These are phyloP conservation scores for Talaromyces ruber DNA, from an alignment of 495 filamentous ascomycete species.

Conservation along the genomic window DNA sequence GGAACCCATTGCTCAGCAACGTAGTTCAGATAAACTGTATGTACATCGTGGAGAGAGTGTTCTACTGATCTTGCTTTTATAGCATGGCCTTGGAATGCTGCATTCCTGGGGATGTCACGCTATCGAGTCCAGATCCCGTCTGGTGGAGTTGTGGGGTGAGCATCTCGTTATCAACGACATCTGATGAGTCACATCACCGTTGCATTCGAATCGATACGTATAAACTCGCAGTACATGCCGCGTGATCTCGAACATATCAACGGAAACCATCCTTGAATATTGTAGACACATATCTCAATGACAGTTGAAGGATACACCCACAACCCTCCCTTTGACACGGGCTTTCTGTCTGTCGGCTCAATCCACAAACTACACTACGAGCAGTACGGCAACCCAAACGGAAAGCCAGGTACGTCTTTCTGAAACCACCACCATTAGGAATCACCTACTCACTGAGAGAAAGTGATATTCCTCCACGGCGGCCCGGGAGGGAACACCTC, in stretches of 20 bases:
- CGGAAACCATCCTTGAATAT: not conserved
- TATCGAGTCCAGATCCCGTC: not conserved
- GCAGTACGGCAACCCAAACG: constrained; percentile 31
- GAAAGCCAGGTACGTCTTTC: constrained; percentile 15
- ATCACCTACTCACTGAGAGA: not conserved
- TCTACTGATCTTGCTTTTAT: not conserved
- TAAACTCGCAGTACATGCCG: not conserved
- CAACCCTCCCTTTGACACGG: constrained; percentile 14
- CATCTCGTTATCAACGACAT: not conserved
- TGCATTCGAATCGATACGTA: not conserved
- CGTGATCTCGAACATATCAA: not conserved
- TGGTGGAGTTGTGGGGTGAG: not conserved
- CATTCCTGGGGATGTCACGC: not conserved
- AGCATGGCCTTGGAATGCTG: not conserved
- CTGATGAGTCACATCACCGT: not conserved
- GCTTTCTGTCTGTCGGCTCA: constrained; percentile 22
- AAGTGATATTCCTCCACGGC: constrained; percentile 36
- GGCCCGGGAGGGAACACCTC: constrained; percentile 33
- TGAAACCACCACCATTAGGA: too few species aligned
- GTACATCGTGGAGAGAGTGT: not conserved
- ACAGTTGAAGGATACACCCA: constrained; percentile 9
- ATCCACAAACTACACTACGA: constrained; percentile 34
- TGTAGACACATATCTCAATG: too few species aligned
- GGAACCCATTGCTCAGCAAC: too few species aligned
- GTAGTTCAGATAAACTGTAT: not conserved